Base-by-base conservation (phyloP, 441 rosid species). In the Pelargonium citronellum region DNA sequence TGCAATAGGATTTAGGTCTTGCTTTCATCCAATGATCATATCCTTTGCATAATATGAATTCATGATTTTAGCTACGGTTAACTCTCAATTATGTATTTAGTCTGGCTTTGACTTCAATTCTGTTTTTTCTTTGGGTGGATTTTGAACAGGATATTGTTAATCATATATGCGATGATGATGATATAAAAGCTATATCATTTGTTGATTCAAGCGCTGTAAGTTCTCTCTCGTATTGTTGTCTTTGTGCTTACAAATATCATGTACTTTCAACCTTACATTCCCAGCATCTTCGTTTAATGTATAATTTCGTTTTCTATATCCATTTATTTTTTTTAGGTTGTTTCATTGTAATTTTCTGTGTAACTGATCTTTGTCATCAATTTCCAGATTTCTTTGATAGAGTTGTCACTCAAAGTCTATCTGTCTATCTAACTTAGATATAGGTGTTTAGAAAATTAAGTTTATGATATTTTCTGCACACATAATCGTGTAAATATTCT, bases 151-250 rank as follows among this genome's bases (percentile, higher is more conserved):
- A 82, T 55, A 80, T 82, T 63, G 46, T 74, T 49, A 75, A 80
- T 68, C 60, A 71, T 67, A 82, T 84, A 47, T 84, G 80, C 67
- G 84, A 84, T 66, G 83, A 84, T 71, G 86, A 82, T 68, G 88
- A 84, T 51, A 78, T 82, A 62, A 82, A 77, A 76, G 83, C 88
- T 39, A 46, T 84, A 49, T 75, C 86, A 7, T 80, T 80, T 9
- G 67, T 74, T 73, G 84, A 83, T 73, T 60, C 83, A 44, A 73
- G 71, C 65, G 66, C 69, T 0, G 86, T 84, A 75, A 80, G 83
- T 74, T 69, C 73, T 65, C 68, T 49, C 69, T 55, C 13, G 8
- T 53, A 53, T 53, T 53, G 20, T 16, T 5, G 7, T n/a, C 60
- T 53, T 53, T 53, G 60, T 53, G 60, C 60, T 53, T 15, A 53